These are phyloP conservation scores for Alnus glutinosa DNA, from an alignment of 306 rosid genomes.

Conservation along the genomic window DNA sequence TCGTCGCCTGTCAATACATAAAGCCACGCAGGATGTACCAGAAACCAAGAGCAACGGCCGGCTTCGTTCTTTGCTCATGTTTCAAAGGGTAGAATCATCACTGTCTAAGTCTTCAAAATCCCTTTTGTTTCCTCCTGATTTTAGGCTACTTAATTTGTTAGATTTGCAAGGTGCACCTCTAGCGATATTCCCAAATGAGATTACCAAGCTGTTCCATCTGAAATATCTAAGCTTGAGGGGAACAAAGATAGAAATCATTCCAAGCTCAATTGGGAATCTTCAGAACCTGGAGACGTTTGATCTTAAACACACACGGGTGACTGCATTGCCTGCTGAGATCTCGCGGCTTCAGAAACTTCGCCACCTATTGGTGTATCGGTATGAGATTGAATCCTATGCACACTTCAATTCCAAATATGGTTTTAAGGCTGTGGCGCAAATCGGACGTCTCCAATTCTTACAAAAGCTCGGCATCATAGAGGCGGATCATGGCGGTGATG, in stretches of 20 bases:
- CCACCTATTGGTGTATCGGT: constrained; percentile 22
- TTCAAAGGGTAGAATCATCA: constrained; percentile 1
- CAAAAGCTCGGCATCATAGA: constrained; percentile 42
- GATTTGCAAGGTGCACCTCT: constrained; percentile 30
- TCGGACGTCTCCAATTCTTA: constrained; percentile 29
- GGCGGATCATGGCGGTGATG: constrained; percentile 14
- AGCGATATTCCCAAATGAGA: constrained; percentile 22
- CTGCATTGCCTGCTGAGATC: constrained; percentile 35
- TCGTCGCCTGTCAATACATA: constrained; percentile 15
- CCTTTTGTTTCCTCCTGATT: neutral
- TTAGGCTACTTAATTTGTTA: constrained; percentile 38
- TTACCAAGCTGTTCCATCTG: constrained; percentile 25
- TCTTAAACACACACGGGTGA: constrained; percentile 32
- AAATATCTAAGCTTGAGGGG: constrained; percentile 38
- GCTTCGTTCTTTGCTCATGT: constrained; percentile 15
- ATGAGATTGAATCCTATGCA: constrained; percentile 2
- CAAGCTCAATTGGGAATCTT: constrained; percentile 32
- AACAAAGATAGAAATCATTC: constrained; percentile 28
- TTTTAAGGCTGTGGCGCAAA: constrained; percentile 26
- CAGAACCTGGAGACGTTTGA: constrained; percentile 40
- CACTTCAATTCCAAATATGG: constrained; percentile 26
- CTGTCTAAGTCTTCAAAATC: neutral
- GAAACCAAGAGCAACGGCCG: neutral
- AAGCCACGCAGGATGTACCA: neutral
- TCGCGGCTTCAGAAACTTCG: constrained; percentile 32